phyloP scores from a whole-genome alignment of 768 basidiomycete species.

The Roridomyces roridus region DNA sequence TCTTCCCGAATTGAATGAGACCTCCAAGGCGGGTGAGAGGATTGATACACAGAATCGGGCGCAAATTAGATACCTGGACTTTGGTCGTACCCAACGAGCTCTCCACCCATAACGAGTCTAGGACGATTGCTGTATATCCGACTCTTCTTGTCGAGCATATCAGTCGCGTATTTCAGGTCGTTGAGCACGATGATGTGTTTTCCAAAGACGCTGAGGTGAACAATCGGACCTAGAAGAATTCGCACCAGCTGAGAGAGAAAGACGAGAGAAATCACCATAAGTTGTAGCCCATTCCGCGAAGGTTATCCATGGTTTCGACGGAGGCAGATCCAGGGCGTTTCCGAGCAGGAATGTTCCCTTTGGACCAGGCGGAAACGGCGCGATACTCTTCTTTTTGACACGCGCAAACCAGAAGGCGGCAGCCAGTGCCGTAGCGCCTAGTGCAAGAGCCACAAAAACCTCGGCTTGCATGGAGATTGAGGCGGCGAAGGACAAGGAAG shows the following conservation, averaged over 20 bases:
- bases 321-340: background rate
- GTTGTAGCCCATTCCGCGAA: background rate
- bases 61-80: no score
- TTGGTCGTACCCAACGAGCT: slow-evolving; percentile 28
- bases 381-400: background rate
- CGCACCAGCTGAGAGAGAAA: background rate
- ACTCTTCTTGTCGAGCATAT: slow-evolving; percentile 39
- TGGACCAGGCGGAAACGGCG: background rate
- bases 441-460: no score
- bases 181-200: slow-evolving; percentile 36
- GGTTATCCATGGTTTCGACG: background rate
- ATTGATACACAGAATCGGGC: no score
- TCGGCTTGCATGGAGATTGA: no score
- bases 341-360: background rate
- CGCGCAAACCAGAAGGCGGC: no score
- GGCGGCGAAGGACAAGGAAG: no score
- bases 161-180: slow-evolving; percentile 28
- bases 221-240: background rate
- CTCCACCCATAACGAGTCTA: slow-evolving; percentile 37
- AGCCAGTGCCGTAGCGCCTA: no score
- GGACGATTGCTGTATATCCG: slow-evolving; percentile 28
- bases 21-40: no score
- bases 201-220: slow-evolving; percentile 34
- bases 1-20: slow-evolving; percentile 22
- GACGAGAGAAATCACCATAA: background rate